Evolutionary conservation across 2,329 filamentous ascomycete species (phyloP), one percentile per base, ranked within the genome.

Genomic region (Fusarium begoniae): DNA sequence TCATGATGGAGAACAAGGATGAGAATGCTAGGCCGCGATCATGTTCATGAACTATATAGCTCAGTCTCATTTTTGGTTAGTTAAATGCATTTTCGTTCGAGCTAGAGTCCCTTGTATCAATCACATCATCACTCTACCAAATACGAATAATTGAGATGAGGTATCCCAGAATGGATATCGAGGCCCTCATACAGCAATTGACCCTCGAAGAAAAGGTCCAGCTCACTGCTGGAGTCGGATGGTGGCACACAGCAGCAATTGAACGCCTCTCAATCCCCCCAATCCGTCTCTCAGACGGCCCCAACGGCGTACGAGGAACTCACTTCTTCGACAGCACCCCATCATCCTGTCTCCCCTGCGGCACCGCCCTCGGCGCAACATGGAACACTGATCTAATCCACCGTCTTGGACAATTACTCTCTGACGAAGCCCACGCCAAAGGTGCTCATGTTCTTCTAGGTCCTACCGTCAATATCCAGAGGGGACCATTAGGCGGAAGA

Each of bases 241-340:
- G 60, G 60, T 63, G 74, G 74, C 73, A 76, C 15, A 76, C 74
- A 26, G 54, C 66, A 38, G 10, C 68, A 13, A 66, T 76, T 38
- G 62, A 67, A 13, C 63, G 73, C 11, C 63, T 76, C 18, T 59
- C 65, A 20, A 73, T 64, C 11, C 56, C 62, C 8, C 38, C 56
- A 20, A 62, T 64, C n/a, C 62, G 62, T 18, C 15, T 64, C 4
- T 62, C 74, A 14, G 74, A 76, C 35, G 74, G 74, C 11, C 74
- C 74, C 41, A 76, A 76, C 32, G 74, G 74, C 5, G 69, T 76
- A 5, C 51, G 74, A 17, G 74, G 74, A 30, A 76, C 74, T 30
- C 69, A 65, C 12, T 76, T 76, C 60, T 76, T 76, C 47, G 72
- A 76, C 48, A 76, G 74, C 62, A 75, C 69, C 10, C 74, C 74